Evolutionary conservation across 2,329 filamentous ascomycete species (phyloP), one percentile per base, ranked within the genome.

Genomic region (Didymella lethalis): DNA sequence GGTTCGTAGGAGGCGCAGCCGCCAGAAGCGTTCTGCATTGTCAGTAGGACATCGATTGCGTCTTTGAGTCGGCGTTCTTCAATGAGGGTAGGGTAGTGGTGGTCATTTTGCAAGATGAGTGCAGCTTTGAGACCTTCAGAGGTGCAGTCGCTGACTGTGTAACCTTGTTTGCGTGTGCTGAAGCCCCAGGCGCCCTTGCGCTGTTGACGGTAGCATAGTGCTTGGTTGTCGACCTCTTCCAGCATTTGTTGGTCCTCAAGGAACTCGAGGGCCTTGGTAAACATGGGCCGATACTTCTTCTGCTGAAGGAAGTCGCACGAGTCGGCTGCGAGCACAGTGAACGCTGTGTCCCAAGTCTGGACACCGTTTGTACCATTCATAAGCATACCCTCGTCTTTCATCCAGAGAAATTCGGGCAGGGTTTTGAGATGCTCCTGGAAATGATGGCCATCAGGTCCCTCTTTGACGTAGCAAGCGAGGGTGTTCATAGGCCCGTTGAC

Each of bases 331-430:
- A 97, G 93, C 32, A 97, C 92, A 18, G 90, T 81, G 73, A 98
- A 98, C 0, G 93, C 86, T 0, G 95, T 99, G 74, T 99, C 95
- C 95, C 95, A 99, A 64, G 88, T 90, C 77, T 99, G 95, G 1
- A 98, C 93, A n/a, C 95, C 95, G 67, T 99, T 98, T 8, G 95
- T 99, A 36, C 95, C 95, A 69, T 97, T 97, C 78, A 90, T 90
- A 47, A 98, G 84, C 91, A 99, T 92, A 6, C 95, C 95, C 74
- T 97, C 93, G 32, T 88, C 77, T 64, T 96, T 97, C 48, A 99
- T 83, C 93, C 95, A 99, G 29, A 99, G 78, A 62, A 89, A 96
- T 70, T 99, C 95, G 43, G 91, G 85, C 12, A 97, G 78, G 3
- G 92, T 87, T 69, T 97, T 91, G 8, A 91, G 82, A 71, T 97